Percentiles rank a stretch among this genome's conserved stretches.
phyloP scores from a whole-genome alignment of 2,329 filamentous ascomycete species.

The Xylogone sp. region DNA sequence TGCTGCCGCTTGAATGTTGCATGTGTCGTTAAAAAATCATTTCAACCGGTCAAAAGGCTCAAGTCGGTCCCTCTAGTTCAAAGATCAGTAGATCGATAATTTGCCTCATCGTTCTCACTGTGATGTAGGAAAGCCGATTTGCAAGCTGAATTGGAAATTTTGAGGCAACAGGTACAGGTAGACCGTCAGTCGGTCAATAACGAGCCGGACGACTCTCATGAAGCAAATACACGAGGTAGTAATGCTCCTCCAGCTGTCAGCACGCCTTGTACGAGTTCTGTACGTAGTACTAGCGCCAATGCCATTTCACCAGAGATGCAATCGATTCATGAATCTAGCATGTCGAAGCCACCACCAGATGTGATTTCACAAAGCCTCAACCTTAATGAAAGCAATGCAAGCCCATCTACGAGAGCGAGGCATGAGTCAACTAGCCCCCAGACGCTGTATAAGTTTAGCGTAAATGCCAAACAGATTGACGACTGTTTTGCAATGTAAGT shows the following conservation, averaged over 20 bases:
- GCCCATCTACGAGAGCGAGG: background rate
- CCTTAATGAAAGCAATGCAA: background rate
- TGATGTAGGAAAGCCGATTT: background rate
- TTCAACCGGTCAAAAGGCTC: background rate
- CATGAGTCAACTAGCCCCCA: background rate
- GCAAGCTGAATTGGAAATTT: background rate
- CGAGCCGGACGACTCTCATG: background rate
- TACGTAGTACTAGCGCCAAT: too few species aligned
- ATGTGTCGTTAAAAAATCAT: background rate
- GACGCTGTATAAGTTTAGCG: background rate
- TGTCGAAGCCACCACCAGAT: too few species aligned
- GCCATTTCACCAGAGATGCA: too few species aligned
- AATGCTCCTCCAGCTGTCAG: background rate
- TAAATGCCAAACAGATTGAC: background rate
- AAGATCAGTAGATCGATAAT: background rate
- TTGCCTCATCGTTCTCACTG: background rate
- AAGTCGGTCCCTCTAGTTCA: background rate
- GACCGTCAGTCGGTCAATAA: background rate
- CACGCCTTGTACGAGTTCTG: too few species aligned
- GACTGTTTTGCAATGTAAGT: background rate
- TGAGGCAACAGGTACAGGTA: background rate
- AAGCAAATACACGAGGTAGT: background rate
- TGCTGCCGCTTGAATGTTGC: background rate
- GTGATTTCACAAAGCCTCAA: too few species aligned
- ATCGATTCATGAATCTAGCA: too few species aligned